phyloP scores from a whole-genome alignment of 2,329 filamentous ascomycete species.

The Fulvia fulva region DNA sequence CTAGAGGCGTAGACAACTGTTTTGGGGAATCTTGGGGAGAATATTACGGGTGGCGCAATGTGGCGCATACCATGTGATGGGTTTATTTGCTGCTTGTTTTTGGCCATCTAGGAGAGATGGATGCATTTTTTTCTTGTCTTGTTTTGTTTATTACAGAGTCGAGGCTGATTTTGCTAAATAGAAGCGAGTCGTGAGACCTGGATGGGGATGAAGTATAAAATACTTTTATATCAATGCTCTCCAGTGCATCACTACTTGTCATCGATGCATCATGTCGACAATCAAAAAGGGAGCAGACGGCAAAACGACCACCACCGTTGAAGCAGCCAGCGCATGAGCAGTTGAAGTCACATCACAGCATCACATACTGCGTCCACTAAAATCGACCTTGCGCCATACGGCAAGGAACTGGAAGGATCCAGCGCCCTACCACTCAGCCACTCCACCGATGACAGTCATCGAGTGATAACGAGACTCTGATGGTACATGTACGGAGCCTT shows the following conservation, averaged over 20 bases:
- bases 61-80: background rate
- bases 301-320: background rate
- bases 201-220: background rate
- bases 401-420: too few species aligned
- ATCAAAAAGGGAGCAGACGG: background rate
- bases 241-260: background rate
- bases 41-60: background rate
- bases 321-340: too few species aligned
- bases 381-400: too few species aligned
- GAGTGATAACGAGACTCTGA: too few species aligned
- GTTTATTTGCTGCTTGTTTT: background rate
- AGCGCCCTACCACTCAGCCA: too few species aligned
- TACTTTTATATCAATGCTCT: background rate
- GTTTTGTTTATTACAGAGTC: background rate
- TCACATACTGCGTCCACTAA: too few species aligned
- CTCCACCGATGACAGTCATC: too few species aligned
- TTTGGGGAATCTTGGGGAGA: background rate
- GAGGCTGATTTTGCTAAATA: background rate
- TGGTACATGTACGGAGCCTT: too few species aligned
- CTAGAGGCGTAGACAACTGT: slow-evolving; percentile 20
- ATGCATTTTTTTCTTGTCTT: background rate
- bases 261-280: background rate
- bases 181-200: background rate
- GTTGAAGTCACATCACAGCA: too few species aligned
- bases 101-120: background rate